Percentiles rank a stretch among this genome's conserved stretches.
Conservation (phyloP, 2,329 filamentous ascomycete species). For the Mycosphaerella sp. region DNA sequence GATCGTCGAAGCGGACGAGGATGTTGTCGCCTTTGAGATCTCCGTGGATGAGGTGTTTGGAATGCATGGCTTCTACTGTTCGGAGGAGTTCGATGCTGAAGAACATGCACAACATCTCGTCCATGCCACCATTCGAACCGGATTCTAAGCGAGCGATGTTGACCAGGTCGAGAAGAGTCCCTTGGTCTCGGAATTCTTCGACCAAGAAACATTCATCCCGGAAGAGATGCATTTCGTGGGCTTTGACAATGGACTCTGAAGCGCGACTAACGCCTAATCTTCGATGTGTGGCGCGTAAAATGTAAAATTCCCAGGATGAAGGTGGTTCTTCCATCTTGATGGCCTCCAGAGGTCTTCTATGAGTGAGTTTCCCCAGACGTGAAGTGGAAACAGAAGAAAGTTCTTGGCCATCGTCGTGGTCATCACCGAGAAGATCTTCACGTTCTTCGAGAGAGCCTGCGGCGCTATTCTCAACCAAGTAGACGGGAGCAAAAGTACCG, state of each 20-base stretch:
- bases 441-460: constrained; percentile 34
- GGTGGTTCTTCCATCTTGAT: constrained; percentile 92
- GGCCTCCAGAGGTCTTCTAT: constrained; percentile 64
- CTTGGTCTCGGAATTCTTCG: constrained; percentile 80
- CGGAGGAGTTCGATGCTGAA: constrained; percentile 87
- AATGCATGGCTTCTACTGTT: constrained; percentile 79
- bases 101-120: constrained; percentile 91
- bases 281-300: constrained; percentile 74
- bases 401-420: constrained; percentile 26
- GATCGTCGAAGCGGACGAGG: constrained; percentile 69
- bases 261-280: constrained; percentile 66
- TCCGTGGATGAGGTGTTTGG: constrained; percentile 74
- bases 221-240: constrained; percentile 88
- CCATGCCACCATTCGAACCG: constrained; percentile 62
- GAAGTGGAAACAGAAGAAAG: constrained; percentile 34
- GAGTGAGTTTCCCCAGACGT: constrained; percentile 56
- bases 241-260: constrained; percentile 69
- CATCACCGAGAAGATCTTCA: constrained; percentile 34
- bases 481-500: constrained; percentile 92
- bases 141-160: constrained; percentile 65
- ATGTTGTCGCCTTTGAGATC: constrained; percentile 96
- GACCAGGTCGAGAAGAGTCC: constrained; percentile 89
- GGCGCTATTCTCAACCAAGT: constrained; percentile 66
- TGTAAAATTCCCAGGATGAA: constrained; percentile 91
- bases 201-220: constrained; percentile 83